Evolutionary conservation across 257 asterid genomes (phyloP).

Genomic region (Osmanthus fragrans): DNA sequence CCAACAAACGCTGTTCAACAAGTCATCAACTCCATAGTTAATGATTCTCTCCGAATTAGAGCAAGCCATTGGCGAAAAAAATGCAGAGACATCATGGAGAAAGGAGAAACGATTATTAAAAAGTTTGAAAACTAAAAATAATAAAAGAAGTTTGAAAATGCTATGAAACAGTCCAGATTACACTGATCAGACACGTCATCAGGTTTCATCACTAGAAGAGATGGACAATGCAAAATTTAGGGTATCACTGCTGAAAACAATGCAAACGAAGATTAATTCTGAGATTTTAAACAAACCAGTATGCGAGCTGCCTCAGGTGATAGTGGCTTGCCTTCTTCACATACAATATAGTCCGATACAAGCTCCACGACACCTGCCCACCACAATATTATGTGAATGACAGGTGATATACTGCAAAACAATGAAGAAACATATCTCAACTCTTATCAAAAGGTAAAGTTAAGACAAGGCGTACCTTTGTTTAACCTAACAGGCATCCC

Average conservation of each 20-base stretch:
- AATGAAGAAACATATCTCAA: neutral
- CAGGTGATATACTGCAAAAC: neutral
- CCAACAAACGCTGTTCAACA: constrained; percentile 69
- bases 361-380: constrained; percentile 86
- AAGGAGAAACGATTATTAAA: no score
- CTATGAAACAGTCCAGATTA: neutral
- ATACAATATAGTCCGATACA: constrained; percentile 72
- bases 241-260: neutral
- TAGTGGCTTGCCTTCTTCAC: constrained; percentile 80
- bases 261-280: neutral
- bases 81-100: neutral
- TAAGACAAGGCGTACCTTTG: constrained; percentile 46
- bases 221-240: neutral
- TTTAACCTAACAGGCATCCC: constrained; percentile 96
- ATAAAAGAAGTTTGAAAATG: no score
- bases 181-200: neutral
- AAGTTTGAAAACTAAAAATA: no score
- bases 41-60: neutral
- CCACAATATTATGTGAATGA: neutral
- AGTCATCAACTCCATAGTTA: neutral
- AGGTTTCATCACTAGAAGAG: no score
- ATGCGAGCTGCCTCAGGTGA: constrained; percentile 90
- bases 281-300: constrained; percentile 51
- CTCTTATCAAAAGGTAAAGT: neutral
- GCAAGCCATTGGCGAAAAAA: neutral